These are phyloP conservation scores for Wickerhamomyces sp. DNA, from an alignment of 1,139 yeast species.

Conservation along the genomic window DNA sequence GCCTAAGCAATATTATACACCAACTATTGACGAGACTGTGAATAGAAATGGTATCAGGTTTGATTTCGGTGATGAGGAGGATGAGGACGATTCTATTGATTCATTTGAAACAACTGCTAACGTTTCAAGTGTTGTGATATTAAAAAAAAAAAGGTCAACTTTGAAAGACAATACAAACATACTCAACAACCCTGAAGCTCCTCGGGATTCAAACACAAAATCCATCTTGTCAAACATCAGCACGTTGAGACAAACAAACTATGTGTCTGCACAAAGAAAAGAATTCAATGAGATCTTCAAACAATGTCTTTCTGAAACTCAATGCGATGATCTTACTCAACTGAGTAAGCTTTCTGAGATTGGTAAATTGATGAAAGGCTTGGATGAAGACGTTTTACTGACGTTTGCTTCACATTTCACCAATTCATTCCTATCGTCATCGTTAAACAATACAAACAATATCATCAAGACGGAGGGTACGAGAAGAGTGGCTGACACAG, in stretches of 20 bases:
- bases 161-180: no score
- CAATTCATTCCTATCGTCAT: not conserved
- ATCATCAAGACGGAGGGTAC: not conserved
- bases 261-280: not conserved
- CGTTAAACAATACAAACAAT: not conserved
- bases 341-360: conserved; percentile 12
- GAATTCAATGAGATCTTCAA: conserved; percentile 9
- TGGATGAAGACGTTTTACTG: conserved; percentile 9
- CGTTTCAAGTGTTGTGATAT: conserved; percentile 17
- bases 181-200: no score
- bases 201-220: no score
- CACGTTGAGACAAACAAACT: not conserved
- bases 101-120: no score
- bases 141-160: conserved; percentile 6
- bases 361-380: conserved; percentile 8
- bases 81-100: no score
- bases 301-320: conserved; percentile 1
- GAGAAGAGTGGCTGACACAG: not conserved
- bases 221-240: not conserved
- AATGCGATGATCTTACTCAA: conserved; percentile 10
- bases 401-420: conserved; percentile 4
- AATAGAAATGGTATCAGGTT: conserved; percentile 1
- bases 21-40: conserved; percentile 16
- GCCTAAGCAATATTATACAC: conserved; percentile 11
- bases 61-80: no score